phyloP scores from a whole-genome alignment of 2,329 filamentous ascomycete genomes.

The Alternaria ethzedia region DNA sequence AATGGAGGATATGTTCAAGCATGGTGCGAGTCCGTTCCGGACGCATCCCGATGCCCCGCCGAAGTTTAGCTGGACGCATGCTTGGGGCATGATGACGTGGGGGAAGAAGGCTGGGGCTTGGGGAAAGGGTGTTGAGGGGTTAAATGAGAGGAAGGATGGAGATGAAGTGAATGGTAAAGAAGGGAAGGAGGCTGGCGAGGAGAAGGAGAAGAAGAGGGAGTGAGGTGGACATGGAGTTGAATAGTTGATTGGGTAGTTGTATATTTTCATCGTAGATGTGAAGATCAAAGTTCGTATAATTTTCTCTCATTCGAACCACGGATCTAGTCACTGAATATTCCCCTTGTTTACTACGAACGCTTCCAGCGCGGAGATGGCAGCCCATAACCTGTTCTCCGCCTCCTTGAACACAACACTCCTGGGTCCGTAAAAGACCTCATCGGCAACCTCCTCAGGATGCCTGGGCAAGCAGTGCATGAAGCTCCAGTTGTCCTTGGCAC shows the following conservation, averaged over 20 bases:
- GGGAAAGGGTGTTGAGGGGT: slow-evolving; percentile 58
- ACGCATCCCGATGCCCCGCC: slow-evolving; percentile 55
- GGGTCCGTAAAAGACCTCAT: slow-evolving; percentile 91
- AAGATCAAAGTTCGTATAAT: not conserved
- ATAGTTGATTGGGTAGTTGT: not conserved
- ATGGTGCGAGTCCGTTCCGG: slow-evolving; percentile 56
- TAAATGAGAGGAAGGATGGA: slow-evolving; percentile 28
- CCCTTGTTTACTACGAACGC: slow-evolving; percentile 95
- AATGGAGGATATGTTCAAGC: slow-evolving; percentile 46
- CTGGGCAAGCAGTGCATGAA: slow-evolving; percentile 99
- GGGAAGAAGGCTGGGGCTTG: slow-evolving; percentile 60
- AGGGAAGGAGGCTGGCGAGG: not conserved
- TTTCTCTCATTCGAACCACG: slow-evolving; percentile 29
- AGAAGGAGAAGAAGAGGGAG: not conserved
- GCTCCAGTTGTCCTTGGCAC: slow-evolving; percentile 88
- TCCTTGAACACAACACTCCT: slow-evolving; percentile 90
- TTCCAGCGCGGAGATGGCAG: slow-evolving; percentile 82
- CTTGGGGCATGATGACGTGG: slow-evolving; percentile 62
- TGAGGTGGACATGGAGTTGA: not conserved
- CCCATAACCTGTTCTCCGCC: slow-evolving; percentile 93
- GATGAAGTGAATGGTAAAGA: not conserved
- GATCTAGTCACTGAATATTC: slow-evolving; percentile 61
- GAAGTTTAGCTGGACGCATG: slow-evolving; percentile 60
- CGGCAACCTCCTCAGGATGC: slow-evolving; percentile 89
- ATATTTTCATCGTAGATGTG: not conserved